Conservation (phyloP, 169 alveolate species). For the Eimeria brunetti region DNA sequence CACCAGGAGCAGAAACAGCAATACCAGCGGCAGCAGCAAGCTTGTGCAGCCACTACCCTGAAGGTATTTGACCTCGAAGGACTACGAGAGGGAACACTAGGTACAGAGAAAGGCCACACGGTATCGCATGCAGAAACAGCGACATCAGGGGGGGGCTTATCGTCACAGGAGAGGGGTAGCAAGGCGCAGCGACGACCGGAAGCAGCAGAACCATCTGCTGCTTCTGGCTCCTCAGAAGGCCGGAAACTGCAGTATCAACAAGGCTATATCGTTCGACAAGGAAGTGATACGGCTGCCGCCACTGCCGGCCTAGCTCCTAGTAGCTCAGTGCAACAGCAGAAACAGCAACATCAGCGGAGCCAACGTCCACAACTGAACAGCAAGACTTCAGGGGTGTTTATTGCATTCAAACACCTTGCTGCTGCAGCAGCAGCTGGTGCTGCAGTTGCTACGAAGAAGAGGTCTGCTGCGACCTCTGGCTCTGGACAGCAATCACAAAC, state of each 20-base stretch:
- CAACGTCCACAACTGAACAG: not conserved
- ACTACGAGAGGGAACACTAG: not conserved
- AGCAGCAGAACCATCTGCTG: not conserved
- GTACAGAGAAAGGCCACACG: not conserved
- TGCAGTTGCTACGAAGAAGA: constrained; percentile 13
- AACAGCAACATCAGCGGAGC: constrained; percentile 7
- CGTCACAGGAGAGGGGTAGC: not conserved
- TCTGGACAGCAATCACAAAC: not conserved
- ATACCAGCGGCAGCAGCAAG: not conserved
- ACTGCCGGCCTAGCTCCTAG: not conserved
- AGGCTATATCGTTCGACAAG: not conserved
- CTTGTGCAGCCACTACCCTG: constrained; percentile 3
- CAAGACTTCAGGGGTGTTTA: constrained; percentile 2
- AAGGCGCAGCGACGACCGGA: not conserved
- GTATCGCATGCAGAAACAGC: not conserved
- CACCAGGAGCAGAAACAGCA: not conserved
- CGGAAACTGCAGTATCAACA: not conserved
- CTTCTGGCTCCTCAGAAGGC: not conserved
- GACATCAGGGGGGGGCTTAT: not conserved
- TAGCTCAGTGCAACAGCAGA: not conserved
- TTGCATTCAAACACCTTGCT: constrained; percentile 4
- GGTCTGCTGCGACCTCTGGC: not conserved
- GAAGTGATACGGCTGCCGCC: not conserved
- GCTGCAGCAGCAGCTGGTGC: constrained; percentile 19
- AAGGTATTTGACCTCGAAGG: not conserved